These are phyloP conservation scores for Ambrosia trifida DNA, from an alignment of 129 eudicot genomes.

Conservation along the genomic window DNA sequence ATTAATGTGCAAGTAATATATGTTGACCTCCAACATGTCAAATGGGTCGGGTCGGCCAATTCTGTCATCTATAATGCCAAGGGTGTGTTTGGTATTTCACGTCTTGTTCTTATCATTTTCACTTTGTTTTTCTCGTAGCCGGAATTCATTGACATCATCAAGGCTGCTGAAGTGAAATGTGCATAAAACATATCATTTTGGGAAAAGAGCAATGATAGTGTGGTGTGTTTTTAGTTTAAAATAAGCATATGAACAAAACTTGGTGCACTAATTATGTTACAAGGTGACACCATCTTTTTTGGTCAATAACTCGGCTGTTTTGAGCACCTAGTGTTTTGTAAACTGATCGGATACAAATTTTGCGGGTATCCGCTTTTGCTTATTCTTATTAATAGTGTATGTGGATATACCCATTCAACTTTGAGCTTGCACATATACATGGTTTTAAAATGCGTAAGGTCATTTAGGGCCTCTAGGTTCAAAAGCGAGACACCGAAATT, in stretches of 20 bases:
- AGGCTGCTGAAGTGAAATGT: conserved; percentile 82
- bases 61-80: background rate
- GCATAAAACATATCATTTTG: conserved; percentile 33
- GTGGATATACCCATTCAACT: conserved; percentile 1
- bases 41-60: background rate
- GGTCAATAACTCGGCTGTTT: conserved; percentile 25
- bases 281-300: conserved; percentile 20
- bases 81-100: background rate
- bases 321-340: conserved; percentile 10
- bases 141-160: conserved; percentile 93
- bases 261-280: conserved; percentile 6
- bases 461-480: background rate
- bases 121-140: conserved; percentile 41
- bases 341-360: conserved; percentile 4
- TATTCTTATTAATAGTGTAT: background rate
- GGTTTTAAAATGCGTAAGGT: background rate
- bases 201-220: conserved; percentile 2
- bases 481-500: background rate
- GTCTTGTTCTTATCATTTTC: background rate
- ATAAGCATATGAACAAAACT: conserved; percentile 24
- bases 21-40: background rate
- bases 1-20: background rate
- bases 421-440: background rate
- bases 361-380: background rate
- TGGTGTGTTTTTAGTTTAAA: conserved; percentile 19